Evolutionary conservation across 2,329 filamentous ascomycete genomes (phyloP), one percentile per base, ranked within the genome.

Genomic region (Anthostomella pinea): DNA sequence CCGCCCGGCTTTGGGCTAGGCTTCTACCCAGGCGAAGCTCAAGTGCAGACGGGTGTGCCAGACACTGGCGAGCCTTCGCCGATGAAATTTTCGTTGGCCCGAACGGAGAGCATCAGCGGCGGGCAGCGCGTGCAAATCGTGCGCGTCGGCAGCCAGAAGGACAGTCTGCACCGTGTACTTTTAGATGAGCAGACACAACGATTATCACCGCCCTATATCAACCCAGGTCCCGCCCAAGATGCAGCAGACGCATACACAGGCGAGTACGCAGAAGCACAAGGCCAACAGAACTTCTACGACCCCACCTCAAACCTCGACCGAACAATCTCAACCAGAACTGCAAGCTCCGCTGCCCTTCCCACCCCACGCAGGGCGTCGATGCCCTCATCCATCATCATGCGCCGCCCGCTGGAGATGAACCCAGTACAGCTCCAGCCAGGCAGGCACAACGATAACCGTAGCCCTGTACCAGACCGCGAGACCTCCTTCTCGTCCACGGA

Each of bases 101-200:
- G 33, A 24, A 33, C 31, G 15, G 7, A 16, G 22, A 38, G 21
- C 16, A 34, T 23, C 14, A 13, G 17, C 23, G 30, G 39, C 18
- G 3, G 32, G 7, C 32, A 33, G 17, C 42, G 31, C 13, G 32
- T 39, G 25, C 39, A 40, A 22, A 20, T 43, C n/a, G 23, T 38
- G 11, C 35, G 32, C n/a, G 22, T 33, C 8, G 36, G 36, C 3
- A 30, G 19, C 8, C 27, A 37, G 9, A 34, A 32, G 28, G 35
- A n/a, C 13, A 17, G 15, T 18, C 4, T 39, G 8, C 30, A 30
- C 11, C 26, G 19, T 11, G 18, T 30, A 3, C 17, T 28, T 16
- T 39, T 38, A 8, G 33, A 33, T 13, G 11, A 11, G 19, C 24
- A 19, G 22, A 19, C 15, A 21, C 15, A 32, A 6, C n/a, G 33